A percentile compares a stretch with the other conserved stretches of the same genome.
phyloP scores from a whole-genome alignment of 208 protist species.

The Trypanosoma lewisi region DNA sequence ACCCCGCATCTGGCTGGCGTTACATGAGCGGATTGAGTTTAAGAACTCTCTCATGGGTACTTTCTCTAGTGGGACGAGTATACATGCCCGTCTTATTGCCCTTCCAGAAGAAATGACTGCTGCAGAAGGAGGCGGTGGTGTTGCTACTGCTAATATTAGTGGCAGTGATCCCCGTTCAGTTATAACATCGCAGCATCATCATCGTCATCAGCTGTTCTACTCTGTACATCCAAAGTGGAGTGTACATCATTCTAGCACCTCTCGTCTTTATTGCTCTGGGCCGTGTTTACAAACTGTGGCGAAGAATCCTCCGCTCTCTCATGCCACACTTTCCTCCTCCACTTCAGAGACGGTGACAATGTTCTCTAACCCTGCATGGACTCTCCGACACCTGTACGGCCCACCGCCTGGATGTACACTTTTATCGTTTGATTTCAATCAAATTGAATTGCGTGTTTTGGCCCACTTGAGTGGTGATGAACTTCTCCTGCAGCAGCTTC shows the following conservation, averaged over 20 bases:
- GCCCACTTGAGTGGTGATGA: slow-evolving; percentile 71
- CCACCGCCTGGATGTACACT: slow-evolving; percentile 64
- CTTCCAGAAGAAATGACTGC: slow-evolving; percentile 3
- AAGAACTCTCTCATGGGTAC: slow-evolving; percentile 25
- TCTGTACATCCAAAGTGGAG: slow-evolving; percentile 70
- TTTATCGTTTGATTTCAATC: slow-evolving; percentile 81
- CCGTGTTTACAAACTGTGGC: slow-evolving; percentile 71
- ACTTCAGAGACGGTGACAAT: not conserved
- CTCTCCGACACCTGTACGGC: slow-evolving; percentile 62
- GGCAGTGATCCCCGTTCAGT: not conserved
- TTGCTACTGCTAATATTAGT: no score
- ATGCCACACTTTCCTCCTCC: not conserved
- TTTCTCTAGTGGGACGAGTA: slow-evolving; percentile 21
- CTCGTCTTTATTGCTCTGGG: slow-evolving; percentile 53
- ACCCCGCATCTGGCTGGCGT: slow-evolving; percentile 40
- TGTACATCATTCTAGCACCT: slow-evolving; percentile 56
- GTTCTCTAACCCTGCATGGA: slow-evolving; percentile 47
- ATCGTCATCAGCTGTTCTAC: slow-evolving; percentile 32
- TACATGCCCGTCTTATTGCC: slow-evolving; percentile 18
- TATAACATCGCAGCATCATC: not conserved
- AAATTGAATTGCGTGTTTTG: slow-evolving; percentile 81
- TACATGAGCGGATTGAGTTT: slow-evolving; percentile 38
- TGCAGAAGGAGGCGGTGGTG: not conserved
- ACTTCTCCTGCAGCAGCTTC: slow-evolving; percentile 49
- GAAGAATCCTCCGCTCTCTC: slow-evolving; percentile 34